A percentile compares a stretch with the other conserved stretches of the same genome.
These are phyloP conservation scores for Geotrichum australiense DNA, from an alignment of 1,139 yeast genomes.

Conservation along the genomic window DNA sequence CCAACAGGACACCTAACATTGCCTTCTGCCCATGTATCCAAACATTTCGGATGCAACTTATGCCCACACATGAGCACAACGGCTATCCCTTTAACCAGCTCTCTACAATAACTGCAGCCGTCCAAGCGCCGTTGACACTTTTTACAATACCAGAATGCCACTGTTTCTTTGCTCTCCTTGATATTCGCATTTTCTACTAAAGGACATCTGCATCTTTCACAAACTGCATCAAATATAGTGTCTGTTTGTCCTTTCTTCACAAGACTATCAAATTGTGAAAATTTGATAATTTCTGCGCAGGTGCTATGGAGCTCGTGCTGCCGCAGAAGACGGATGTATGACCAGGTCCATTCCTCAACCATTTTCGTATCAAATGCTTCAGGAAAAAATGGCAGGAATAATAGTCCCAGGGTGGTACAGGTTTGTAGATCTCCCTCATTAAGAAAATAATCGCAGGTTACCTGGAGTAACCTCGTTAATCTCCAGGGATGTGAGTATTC, in stretches of 20 bases:
- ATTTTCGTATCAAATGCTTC: conserved; percentile 25
- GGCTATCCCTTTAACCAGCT: conserved; percentile 67
- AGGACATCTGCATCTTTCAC: conserved; percentile 60
- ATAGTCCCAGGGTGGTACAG: conserved; percentile 52
- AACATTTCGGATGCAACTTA: conserved; percentile 76
- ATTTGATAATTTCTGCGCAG: conserved; percentile 53
- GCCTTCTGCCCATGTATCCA: conserved; percentile 78
- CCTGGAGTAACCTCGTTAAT: conserved; percentile 38
- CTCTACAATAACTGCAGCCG: conserved; percentile 73
- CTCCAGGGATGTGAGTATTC: conserved; percentile 49
- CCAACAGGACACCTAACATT: no score
- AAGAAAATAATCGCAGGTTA: conserved; percentile 49
- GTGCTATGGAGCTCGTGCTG: conserved; percentile 48
- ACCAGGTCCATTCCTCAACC: conserved; percentile 49
- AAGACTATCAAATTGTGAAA: conserved; percentile 39
- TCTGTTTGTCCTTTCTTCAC: conserved; percentile 45
- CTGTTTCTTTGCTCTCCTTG: conserved; percentile 22
- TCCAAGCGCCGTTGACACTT: conserved; percentile 54
- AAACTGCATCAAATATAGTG: conserved; percentile 55
- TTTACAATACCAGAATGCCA: conserved; percentile 84
- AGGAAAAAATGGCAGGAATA: conserved; percentile 46
- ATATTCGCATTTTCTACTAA: conserved; percentile 49
- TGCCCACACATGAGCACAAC: conserved; percentile 77
- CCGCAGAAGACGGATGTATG: conserved; percentile 53
- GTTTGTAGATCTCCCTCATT: conserved; percentile 60